A percentile compares a stretch with the other conserved stretches of the same genome.
Evolutionary conservation across 2,329 filamentous ascomycete genomes (phyloP).

Genomic region (Macrophomina phaseolina): DNA sequence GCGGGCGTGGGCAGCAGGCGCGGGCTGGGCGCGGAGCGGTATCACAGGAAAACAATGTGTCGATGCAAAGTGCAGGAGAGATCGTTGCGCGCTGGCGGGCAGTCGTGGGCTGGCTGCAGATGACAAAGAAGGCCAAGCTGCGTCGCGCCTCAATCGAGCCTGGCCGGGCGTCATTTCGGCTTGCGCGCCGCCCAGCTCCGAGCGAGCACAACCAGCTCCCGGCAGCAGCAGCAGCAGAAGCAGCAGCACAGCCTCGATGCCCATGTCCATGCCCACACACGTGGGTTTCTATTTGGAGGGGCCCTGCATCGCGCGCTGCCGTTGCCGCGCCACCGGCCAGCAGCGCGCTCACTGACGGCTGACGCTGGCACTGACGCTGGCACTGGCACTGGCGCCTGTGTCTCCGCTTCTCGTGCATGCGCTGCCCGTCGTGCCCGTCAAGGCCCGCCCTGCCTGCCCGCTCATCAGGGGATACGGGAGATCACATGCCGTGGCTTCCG

Average conservation of each 20-base stretch:
- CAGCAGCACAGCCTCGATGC: conserved; percentile 4
- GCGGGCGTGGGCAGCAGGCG: neutral
- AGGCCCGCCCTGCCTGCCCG: neutral
- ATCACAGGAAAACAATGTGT: conserved; percentile 24
- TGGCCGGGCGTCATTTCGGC: conserved; percentile 21
- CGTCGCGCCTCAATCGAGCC: conserved; percentile 19
- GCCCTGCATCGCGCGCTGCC: neutral
- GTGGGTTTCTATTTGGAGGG: conserved; percentile 13
- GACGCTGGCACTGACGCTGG: neutral
- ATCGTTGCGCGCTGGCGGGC: neutral
- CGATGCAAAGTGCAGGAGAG: conserved; percentile 14
- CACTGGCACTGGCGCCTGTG: neutral
- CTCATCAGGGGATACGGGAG: conserved; percentile 18
- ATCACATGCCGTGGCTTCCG: conserved; percentile 21
- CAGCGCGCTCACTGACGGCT: no score
- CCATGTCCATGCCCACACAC: conserved; percentile 5
- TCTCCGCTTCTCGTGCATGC: neutral
- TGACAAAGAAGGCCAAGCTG: conserved; percentile 18
- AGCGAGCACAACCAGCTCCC: neutral
- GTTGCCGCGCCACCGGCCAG: neutral
- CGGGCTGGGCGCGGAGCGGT: neutral
- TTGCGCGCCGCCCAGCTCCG: conserved; percentile 19
- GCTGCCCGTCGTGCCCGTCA: neutral
- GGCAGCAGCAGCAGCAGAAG: neutral
- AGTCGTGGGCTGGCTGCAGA: conserved; percentile 10